phyloP scores from a whole-genome alignment of 306 rosid species.

The Trifolium fragiferum region DNA sequence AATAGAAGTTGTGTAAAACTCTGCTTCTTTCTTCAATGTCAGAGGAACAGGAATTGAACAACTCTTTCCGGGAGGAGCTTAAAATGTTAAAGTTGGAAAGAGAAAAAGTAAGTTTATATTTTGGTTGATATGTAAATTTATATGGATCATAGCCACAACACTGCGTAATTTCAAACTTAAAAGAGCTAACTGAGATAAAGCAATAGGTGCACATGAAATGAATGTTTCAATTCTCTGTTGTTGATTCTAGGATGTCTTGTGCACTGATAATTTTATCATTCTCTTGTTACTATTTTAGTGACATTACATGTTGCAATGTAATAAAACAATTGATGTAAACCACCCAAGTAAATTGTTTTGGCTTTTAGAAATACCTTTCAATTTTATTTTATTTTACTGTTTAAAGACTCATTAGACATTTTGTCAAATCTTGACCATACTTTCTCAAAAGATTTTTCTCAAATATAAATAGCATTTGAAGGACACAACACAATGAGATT shows the following conservation, averaged over 20 bases:
- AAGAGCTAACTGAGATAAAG: slow-evolving; percentile 21
- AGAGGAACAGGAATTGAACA: slow-evolving; percentile 78
- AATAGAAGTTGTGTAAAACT: slow-evolving; percentile 18
- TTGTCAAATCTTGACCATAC: not conserved
- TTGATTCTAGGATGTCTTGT: slow-evolving; percentile 22
- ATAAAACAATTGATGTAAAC: slow-evolving; percentile 4
- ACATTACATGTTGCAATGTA: slow-evolving; percentile 4
- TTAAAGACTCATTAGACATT: slow-evolving; percentile 20
- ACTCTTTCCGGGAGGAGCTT: slow-evolving; percentile 72
- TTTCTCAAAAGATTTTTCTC: not conserved
- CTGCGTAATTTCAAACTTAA: slow-evolving; percentile 14
- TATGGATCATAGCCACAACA: slow-evolving; percentile 21
- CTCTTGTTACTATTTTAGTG: slow-evolving; percentile 18
- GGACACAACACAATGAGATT: not conserved
- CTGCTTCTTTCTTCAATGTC: slow-evolving; percentile 41
- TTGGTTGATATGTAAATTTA: not conserved
- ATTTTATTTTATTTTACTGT: slow-evolving; percentile 12
- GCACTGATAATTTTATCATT: not conserved
- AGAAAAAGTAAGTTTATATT: slow-evolving; percentile 67
- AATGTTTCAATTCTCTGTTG: slow-evolving; percentile 17
- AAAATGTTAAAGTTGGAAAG: slow-evolving; percentile 56
- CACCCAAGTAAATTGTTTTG: slow-evolving; percentile 5
- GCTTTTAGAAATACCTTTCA: slow-evolving; percentile 20
- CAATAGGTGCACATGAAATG: slow-evolving; percentile 24
- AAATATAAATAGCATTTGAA: slow-evolving; percentile 14